A percentile compares a stretch with the other conserved stretches of the same genome.
These are phyloP conservation scores for Plenodomus tracheiphilus DNA, from an alignment of 2,329 filamentous ascomycete genomes.

Conservation along the genomic window DNA sequence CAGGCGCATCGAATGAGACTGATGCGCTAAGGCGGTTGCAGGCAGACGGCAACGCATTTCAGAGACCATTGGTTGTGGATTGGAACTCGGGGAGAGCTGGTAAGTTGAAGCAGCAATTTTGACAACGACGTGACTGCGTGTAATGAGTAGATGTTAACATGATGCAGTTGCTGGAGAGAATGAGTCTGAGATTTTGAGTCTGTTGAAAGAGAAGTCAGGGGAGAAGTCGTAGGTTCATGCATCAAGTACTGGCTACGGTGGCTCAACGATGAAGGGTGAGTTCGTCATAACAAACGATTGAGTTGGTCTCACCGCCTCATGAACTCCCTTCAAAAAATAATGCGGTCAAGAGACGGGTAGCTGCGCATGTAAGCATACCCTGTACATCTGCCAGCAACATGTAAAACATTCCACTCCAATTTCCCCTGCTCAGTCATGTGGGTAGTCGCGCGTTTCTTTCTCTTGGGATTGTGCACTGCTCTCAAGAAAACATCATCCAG, in stretches of 20 bases:
- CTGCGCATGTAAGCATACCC: constrained; percentile 13
- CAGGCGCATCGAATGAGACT: constrained; percentile 71
- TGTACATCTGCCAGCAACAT: constrained; percentile 5
- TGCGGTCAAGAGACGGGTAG: constrained; percentile 16
- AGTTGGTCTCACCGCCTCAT: constrained; percentile 5
- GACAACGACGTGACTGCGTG: neutral
- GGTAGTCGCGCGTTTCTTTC: neutral
- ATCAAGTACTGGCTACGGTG: neutral
- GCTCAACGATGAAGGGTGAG: neutral
- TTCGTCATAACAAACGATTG: neutral
- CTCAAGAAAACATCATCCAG: neutral
- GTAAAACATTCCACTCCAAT: constrained; percentile 10
- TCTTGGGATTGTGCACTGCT: neutral
- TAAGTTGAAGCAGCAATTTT: constrained; percentile 28
- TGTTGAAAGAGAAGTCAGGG: constrained; percentile 62
- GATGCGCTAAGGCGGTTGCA: constrained; percentile 83
- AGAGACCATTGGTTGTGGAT: constrained; percentile 85
- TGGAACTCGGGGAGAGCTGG: constrained; percentile 89
- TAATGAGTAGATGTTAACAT: constrained; percentile 10
- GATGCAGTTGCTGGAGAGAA: constrained; percentile 67
- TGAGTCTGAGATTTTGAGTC: constrained; percentile 85
- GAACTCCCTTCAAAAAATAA: neutral
- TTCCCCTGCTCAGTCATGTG: neutral
- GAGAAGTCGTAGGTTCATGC: constrained; percentile 20
- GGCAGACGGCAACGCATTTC: constrained; percentile 68